Evolutionary conservation across 805 yeast species (phyloP).

Genomic region (Suhomyces vadensis): DNA sequence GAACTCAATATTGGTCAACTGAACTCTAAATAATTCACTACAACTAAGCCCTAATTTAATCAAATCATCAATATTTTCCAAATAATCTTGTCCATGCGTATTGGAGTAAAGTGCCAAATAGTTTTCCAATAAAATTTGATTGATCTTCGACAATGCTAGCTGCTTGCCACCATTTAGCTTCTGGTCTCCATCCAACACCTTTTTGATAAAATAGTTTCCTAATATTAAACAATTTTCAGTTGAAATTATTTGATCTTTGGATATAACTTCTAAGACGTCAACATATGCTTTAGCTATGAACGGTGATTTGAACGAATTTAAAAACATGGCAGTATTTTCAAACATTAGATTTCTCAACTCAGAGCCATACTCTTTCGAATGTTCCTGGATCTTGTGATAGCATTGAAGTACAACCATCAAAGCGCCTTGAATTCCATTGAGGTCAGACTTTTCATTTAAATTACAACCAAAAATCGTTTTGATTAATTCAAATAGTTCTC

Average conservation of each 20-base stretch:
- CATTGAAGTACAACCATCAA: conserved; percentile 24
- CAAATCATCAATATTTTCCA: conserved; percentile 24
- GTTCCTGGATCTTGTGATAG: not conserved
- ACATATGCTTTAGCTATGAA: conserved; percentile 37
- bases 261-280: conserved; percentile 15
- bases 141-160: conserved; percentile 39
- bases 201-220: conserved; percentile 35
- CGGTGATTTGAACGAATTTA: conserved; percentile 25
- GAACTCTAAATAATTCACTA: conserved; percentile 44
- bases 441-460: conserved; percentile 6
- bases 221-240: conserved; percentile 18
- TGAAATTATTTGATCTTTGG: conserved; percentile 11
- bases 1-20: conserved; percentile 40
- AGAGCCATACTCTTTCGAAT: conserved; percentile 6
- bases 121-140: not conserved
- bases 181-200: conserved; percentile 18
- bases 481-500: conserved; percentile 15
- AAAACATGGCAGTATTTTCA: conserved; percentile 9
- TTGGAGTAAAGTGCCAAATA: not conserved
- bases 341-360: not conserved
- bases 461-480: conserved; percentile 23
- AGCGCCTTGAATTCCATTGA: conserved; percentile 10
- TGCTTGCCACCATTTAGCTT: conserved; percentile 52
- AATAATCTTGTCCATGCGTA: conserved; percentile 11
- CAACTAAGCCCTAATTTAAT: conserved; percentile 39